A percentile compares a stretch with the other conserved stretches of the same genome.
These are phyloP conservation scores for Sugiyamaella boreocaroliniensis DNA, from an alignment of 805 yeast genomes.

Conservation along the genomic window DNA sequence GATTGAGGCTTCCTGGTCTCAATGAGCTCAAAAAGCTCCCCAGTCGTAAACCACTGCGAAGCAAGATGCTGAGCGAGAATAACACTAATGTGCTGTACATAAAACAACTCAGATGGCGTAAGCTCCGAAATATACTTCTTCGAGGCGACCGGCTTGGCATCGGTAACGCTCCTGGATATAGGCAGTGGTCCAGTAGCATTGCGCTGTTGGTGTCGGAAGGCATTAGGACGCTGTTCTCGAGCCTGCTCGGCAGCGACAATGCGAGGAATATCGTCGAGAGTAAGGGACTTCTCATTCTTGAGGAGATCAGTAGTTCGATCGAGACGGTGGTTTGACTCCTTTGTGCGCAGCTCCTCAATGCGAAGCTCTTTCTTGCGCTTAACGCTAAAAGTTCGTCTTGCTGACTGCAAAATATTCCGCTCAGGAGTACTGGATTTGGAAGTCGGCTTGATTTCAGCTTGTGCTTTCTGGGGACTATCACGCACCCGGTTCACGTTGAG, in stretches of 20 bases:
- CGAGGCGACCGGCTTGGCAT: not conserved
- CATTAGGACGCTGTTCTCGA: constrained; percentile 85
- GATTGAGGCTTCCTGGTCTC: constrained; percentile 34
- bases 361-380: constrained; percentile 14
- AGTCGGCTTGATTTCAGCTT: not conserved
- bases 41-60: constrained; percentile 31
- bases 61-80: constrained; percentile 38
- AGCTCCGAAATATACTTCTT: constrained; percentile 33
- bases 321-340: constrained; percentile 24
- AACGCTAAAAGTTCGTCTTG: constrained; percentile 5
- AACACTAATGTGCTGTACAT: constrained; percentile 52
- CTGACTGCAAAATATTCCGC: not conserved
- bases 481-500: not conserved
- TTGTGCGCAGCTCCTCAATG: constrained; percentile 14
- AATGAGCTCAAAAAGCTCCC: constrained; percentile 35
- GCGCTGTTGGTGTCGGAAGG: constrained; percentile 69
- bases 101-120: constrained; percentile 47
- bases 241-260: constrained; percentile 97
- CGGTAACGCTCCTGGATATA: constrained; percentile 3
- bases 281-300: constrained; percentile 74
- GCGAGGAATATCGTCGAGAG: constrained; percentile 93
- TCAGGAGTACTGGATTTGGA: not conserved
- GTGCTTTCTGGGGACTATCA: not conserved
- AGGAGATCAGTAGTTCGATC: constrained; percentile 65
- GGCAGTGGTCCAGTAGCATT: constrained; percentile 18